Evolutionary conservation across 805 yeast genomes (phyloP), one percentile per base, ranked within the genome.

Genomic region (Candida rishiriensis): DNA sequence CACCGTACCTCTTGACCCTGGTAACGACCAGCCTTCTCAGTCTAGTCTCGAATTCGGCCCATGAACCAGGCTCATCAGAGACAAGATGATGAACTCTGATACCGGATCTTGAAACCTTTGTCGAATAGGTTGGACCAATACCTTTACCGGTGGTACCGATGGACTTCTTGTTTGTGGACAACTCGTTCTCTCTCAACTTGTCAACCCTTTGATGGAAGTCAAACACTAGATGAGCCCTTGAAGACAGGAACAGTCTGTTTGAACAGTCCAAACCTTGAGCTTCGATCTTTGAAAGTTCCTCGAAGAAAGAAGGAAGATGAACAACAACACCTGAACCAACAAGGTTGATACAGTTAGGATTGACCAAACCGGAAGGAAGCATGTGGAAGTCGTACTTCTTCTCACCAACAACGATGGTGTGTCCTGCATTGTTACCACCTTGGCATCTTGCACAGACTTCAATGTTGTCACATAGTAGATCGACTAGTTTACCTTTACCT

Each of bases 391-490:
- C 99, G 64, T 90, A 93, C 69, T 89, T 91, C 59, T 76, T 76
- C 38, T 81, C 84, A 48, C 82, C 81, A 41, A 89, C 99, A 39
- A 93, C 97, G 60, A 93, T 93, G 36, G 99, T 93, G 67, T 93
- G 99, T 31, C 99, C 99, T 28, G 99, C 99, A 64, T 93, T 93
- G 75, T 93, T 93, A 62, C 99, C 99, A 68, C 99, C 99, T 64
- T 85, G 90, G 70, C 98, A 91, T 66, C 99, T 80, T 28, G 98
- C 97, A 66, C 97, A 95, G 35, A 93, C 91, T 56, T 93, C 98
- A 57, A 93, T 85, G 54, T 88, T 82, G 60, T 91, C 98, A 69
- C 98, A 95, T 41, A 93, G 76, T 44, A 93, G 73, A 65, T 93
- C 99, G 40, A 93, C 99, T 47, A 93, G 78, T 69, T 93, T 93